Evolutionary conservation across 2,329 filamentous ascomycete species (phyloP).

Genomic region (Monosporascus sp.): DNA sequence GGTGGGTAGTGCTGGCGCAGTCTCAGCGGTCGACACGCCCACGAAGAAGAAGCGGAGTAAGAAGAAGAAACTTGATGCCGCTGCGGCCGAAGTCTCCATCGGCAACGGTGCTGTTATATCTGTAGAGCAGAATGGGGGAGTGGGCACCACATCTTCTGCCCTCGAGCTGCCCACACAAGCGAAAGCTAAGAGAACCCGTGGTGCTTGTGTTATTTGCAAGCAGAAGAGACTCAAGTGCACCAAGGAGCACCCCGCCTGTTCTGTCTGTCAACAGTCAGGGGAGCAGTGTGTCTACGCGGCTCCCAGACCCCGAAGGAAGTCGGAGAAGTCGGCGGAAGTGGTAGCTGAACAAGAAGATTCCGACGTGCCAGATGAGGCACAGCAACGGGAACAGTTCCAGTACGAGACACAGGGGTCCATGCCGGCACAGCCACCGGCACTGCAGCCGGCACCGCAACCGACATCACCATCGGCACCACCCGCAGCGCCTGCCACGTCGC

Average conservation of each 20-base stretch:
- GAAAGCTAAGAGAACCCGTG: constrained; percentile 24
- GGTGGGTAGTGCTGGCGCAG: constrained; percentile 1
- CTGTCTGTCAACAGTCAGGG: constrained; percentile 19
- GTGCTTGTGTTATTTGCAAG: constrained; percentile 29
- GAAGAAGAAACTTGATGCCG: constrained; percentile 19
- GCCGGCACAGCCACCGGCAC: background rate
- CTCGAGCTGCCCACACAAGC: constrained; percentile 12
- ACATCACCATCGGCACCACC: background rate
- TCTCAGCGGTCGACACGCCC: constrained; percentile 15
- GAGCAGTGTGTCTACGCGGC: constrained; percentile 25
- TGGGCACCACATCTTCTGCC: constrained; percentile 22
- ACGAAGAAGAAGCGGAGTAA: constrained; percentile 21
- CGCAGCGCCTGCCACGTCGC: background rate
- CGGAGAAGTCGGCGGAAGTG: constrained; percentile 15
- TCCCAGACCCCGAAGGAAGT: constrained; percentile 23
- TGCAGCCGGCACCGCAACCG: background rate
- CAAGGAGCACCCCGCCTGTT: constrained; percentile 30
- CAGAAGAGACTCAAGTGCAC: constrained; percentile 26
- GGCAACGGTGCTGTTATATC: constrained; percentile 21
- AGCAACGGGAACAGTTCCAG: constrained; percentile 3
- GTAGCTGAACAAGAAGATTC: constrained; percentile 14
- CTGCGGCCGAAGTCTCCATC: constrained; percentile 12
- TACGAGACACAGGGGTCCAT: background rate
- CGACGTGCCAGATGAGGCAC: constrained; percentile 12
- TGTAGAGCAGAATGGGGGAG: constrained; percentile 18